phyloP scores from a whole-genome alignment of 2,329 filamentous ascomycete species.

The Cadophora gregata region DNA sequence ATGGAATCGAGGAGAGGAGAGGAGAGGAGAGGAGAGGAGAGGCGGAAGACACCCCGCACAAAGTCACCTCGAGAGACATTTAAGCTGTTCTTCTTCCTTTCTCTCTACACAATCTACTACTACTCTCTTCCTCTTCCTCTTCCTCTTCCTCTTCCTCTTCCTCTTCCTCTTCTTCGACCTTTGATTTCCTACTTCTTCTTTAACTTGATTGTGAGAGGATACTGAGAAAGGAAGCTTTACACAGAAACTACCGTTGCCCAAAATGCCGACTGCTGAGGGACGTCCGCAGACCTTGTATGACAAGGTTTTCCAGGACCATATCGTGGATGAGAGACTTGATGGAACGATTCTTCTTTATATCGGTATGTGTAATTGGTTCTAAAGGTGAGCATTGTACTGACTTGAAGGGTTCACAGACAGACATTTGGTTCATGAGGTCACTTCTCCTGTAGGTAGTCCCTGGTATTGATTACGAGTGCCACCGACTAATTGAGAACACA shows the following conservation, averaged over 20 bases:
- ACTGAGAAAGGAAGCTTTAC: not conserved
- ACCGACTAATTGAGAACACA: slow-evolving; percentile 47
- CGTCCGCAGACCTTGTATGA: slow-evolving; percentile 90
- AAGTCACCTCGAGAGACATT: not conserved
- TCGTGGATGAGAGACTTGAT: slow-evolving; percentile 94
- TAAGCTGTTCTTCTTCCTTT: not conserved
- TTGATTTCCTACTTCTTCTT: no score
- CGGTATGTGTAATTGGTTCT: slow-evolving; percentile 59
- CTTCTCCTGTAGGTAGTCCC: slow-evolving; percentile 75
- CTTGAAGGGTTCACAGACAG: slow-evolving; percentile 64
- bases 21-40: no score
- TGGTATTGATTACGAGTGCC: not conserved
- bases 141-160: not conserved
- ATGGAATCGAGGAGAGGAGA: no score
- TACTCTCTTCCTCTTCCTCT: not conserved
- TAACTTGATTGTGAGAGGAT: not conserved
- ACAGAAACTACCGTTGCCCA: slow-evolving; percentile 14
- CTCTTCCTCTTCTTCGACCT: not conserved
- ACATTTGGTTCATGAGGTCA: slow-evolving; percentile 98
- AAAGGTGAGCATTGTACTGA: slow-evolving; percentile 25
- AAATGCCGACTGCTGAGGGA: slow-evolving; percentile 78
- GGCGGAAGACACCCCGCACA: slow-evolving; percentile 18
- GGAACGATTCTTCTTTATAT: slow-evolving; percentile 94
- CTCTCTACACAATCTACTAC: not conserved
- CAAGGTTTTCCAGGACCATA: slow-evolving; percentile 94